These are phyloP conservation scores for Falciphora oryzae DNA, from an alignment of 2,329 filamentous ascomycete genomes.

Conservation along the genomic window DNA sequence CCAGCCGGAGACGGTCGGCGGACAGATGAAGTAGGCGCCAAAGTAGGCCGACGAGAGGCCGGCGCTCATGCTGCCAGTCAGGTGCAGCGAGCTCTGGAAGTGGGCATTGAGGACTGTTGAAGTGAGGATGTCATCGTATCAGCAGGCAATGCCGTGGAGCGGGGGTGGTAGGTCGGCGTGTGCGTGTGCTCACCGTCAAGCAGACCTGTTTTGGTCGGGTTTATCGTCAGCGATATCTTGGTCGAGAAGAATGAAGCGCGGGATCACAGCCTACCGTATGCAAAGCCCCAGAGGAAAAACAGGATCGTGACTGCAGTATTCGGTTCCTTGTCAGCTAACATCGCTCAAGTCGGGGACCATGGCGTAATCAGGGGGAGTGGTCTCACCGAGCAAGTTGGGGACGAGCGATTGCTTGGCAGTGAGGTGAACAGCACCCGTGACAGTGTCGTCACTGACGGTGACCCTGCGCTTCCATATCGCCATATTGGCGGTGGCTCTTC, in stretches of 20 bases:
- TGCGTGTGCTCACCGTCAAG: constrained; percentile 21
- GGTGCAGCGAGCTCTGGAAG: constrained; percentile 40
- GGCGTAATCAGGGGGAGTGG: not conserved
- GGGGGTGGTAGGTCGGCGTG: not conserved
- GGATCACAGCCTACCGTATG: constrained; percentile 18
- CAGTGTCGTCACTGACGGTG: constrained; percentile 26
- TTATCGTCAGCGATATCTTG: not conserved
- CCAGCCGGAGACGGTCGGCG: constrained; percentile 36
- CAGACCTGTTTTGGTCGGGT: constrained; percentile 16
- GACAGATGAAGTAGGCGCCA: constrained; percentile 34
- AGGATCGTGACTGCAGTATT: constrained; percentile 24
- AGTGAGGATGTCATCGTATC: not conserved
- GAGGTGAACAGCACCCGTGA: constrained; percentile 26
- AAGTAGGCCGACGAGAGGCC: constrained; percentile 48
- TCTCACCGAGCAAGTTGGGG: constrained; percentile 22
- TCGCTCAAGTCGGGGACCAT: not conserved
- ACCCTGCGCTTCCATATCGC: constrained; percentile 26
- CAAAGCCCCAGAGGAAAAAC: constrained; percentile 32
- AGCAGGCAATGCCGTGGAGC: not conserved
- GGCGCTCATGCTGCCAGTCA: constrained; percentile 37
- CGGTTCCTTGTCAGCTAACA: not conserved
- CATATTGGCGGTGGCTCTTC: constrained; percentile 15
- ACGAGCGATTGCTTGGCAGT: constrained; percentile 28
- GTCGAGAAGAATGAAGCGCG: too few species aligned
- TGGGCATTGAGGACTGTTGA: constrained; percentile 40